phyloP scores from a whole-genome alignment of 116 monocot species.

The Posidonia oceanica region DNA sequence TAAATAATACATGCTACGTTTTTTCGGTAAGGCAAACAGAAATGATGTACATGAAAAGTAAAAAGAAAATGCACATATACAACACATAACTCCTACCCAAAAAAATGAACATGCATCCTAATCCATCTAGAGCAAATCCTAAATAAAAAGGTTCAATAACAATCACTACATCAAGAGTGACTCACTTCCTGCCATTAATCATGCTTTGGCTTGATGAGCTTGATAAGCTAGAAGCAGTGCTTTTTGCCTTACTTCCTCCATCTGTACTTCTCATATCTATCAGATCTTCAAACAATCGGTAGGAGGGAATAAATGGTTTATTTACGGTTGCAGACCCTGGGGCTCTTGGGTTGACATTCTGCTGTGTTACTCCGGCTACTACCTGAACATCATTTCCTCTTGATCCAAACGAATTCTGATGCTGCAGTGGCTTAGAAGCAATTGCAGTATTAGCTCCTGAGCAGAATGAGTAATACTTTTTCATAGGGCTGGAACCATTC shows the following conservation, averaged over 20 bases:
- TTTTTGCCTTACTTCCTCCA: slow-evolving; percentile 35
- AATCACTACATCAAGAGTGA: neutral
- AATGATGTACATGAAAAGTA: neutral
- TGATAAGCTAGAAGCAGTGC: slow-evolving; percentile 9
- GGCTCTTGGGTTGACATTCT: slow-evolving; percentile 5
- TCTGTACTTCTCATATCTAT: slow-evolving; percentile 50
- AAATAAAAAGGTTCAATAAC: neutral
- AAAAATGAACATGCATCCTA: slow-evolving; percentile 2
- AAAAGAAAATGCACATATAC: neutral
- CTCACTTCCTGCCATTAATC: slow-evolving; percentile 37
- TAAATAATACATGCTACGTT: too few relatives aligned
- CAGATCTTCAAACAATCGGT: slow-evolving; percentile 74
- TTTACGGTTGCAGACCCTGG: slow-evolving; percentile 2
- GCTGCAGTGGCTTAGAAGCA: slow-evolving; percentile 29
- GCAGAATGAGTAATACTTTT: slow-evolving; percentile 9
- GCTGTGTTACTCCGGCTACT: slow-evolving; percentile 6
- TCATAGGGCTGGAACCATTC: slow-evolving; percentile 4
- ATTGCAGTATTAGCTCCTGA: slow-evolving; percentile 1
- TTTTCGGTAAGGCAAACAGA: neutral
- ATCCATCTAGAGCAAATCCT: neutral
- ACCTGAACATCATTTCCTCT: slow-evolving; percentile 7
- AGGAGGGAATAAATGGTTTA: slow-evolving; percentile 50
- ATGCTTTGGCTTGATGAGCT: slow-evolving; percentile 25
- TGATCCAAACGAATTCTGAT: slow-evolving; percentile 14
- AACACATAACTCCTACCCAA: neutral